Base-by-base conservation (phyloP, 2,329 filamentous ascomycete genomes). In the Davidsoniella virescens region DNA sequence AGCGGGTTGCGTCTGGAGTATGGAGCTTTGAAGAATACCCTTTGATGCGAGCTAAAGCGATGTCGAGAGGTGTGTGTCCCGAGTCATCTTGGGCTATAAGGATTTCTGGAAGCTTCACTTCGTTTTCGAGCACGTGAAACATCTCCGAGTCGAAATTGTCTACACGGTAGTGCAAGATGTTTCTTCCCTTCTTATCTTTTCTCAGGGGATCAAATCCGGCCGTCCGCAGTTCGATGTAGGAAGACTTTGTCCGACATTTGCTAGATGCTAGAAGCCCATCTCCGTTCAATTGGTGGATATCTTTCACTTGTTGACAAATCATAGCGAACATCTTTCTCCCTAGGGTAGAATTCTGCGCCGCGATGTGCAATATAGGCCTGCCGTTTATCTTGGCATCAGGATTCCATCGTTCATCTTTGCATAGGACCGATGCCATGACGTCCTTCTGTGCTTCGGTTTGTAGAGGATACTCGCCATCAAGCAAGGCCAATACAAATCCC, bases 1-100 rank as follows among this genome's bases (percentile, higher is more conserved):
- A 14, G 2, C 38, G 37, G 20, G 5, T 16, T 6, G 12, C 12
- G 10, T 17, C 25, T 5, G 25, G 23, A 5, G 39, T 25, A 3
- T 20, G 12, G 9, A 14, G 17, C 20, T 29, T n/a, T 7, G 7
- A 10, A 3, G 16, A 12, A 5, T 20, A 16, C 3, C 10, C 17
- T 5, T 33, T 9, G 8, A 49, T 9, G 16, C 12, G 7, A 25
- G 26, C 20, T 4, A 49, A 18, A 7, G 17, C 38, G 14, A 49
- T 38, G 17, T 49, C 47, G 23, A 49, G 39, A 18, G 47, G 47
- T 5, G 47, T 49, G 9, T 43, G 14, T n/a, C 38, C 47, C 3
- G n/a, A 14, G 8, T 17, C n/a, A 37, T 49, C 39, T 9, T 14
- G 17, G 2, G n/a, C 23, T 2, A 33, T 42, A 5, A 49, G 39